Base-by-base conservation (phyloP, 441 rosid genomes). In the Breynia disticha region DNA sequence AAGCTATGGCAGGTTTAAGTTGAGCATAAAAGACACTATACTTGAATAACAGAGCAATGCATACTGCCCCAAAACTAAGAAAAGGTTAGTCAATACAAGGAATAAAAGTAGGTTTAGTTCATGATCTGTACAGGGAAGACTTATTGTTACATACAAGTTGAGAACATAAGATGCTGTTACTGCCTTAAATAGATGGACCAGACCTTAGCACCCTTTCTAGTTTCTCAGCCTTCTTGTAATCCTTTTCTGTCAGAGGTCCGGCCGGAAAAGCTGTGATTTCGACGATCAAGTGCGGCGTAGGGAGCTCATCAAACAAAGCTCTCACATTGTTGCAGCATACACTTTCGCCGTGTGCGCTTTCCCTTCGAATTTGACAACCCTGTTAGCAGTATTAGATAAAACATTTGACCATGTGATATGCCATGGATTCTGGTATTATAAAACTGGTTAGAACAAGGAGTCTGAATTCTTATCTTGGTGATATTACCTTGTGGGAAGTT, bases 281-380 rank as follows among this genome's bases (percentile, higher is more conserved):
- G 53, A 91, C 80, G 13, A 77, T 58, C 55, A 91, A 50, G 56
- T 91, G 96, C 24, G 96, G 98, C 11, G 98, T 87, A 0, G 95
- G 96, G 50, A 91, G 87, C 70, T 91, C 98, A 56, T 91, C 98
- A 52, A 91, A 91, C 52, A 91, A 53, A 65, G 98, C 97, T 69
- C 98, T 81, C 35, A 91, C 97, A 11, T 91, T 91, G 77, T 91
- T 84, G 85, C 95, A 91, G 78, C 98, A 91, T 3, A 91, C 95
- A 22, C 95, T 88, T 67, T 88, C 91, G 11, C 98, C 95, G 21
- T 91, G 98, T 16, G 98, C 98, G 63, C 79, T 88, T 80, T 86
- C 94, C 68, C 97, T 72, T 62, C 98, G 76, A 46, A 91, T 88
- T 72, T 91, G 98, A 67, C 98, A 91, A 14, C 98, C 98, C 97